These are phyloP conservation scores for Aurinia saxatilis DNA, from an alignment of 345 rosid genomes.

Conservation along the genomic window DNA sequence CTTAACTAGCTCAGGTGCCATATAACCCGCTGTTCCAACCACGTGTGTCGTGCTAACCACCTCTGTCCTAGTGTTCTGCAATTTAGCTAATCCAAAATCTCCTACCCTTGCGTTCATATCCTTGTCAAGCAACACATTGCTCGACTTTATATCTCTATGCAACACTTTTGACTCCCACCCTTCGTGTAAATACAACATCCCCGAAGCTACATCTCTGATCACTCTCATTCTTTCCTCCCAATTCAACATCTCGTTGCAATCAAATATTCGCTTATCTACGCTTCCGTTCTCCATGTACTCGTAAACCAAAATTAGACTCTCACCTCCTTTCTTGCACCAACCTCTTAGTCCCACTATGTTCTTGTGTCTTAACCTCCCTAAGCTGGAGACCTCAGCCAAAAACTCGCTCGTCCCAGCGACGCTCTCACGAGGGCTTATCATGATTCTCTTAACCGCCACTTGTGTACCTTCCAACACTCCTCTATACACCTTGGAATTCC, in stretches of 20 bases:
- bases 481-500: conserved; percentile 66
- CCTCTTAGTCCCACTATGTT: conserved; percentile 63
- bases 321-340: conserved; percentile 74
- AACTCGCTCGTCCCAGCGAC: conserved; percentile 49
- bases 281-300: conserved; percentile 81
- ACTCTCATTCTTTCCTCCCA: conserved; percentile 48
- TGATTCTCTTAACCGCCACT: conserved; percentile 62
- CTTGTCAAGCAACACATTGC: conserved; percentile 71
- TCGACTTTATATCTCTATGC: conserved; percentile 73
- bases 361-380: conserved; percentile 63
- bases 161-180: conserved; percentile 76
- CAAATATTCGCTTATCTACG: conserved; percentile 48
- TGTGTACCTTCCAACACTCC: conserved; percentile 52
- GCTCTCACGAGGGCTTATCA: conserved; percentile 40
- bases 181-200: conserved; percentile 62
- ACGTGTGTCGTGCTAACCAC: conserved; percentile 41
- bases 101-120: conserved; percentile 68
- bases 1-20: conserved; percentile 59
- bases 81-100: conserved; percentile 65
- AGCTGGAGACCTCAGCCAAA: conserved; percentile 58
- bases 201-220: conserved; percentile 54
- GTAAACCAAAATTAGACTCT: conserved; percentile 51
- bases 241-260: conserved; percentile 30
- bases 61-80: conserved; percentile 46
- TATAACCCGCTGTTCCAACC: conserved; percentile 71